These are phyloP conservation scores for Emergomyces orientalis DNA, from an alignment of 2,329 filamentous ascomycete genomes.

Conservation along the genomic window DNA sequence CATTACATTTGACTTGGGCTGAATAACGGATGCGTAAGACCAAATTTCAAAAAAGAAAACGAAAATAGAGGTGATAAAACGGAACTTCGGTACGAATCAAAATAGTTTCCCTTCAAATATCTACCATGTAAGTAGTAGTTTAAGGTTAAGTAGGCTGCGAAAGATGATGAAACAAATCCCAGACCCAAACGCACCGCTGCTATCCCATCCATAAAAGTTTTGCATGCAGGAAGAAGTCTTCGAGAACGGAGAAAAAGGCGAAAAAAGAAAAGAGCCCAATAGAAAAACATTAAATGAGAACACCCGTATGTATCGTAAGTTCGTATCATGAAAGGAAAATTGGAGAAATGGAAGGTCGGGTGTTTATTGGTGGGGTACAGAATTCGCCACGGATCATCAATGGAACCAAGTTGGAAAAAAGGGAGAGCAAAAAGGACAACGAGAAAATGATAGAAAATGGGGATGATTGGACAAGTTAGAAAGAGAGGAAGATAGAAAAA, in stretches of 20 bases:
- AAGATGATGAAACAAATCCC: too few relatives aligned
- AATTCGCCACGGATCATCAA: not conserved
- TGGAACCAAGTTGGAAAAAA: not conserved
- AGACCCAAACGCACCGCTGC: not conserved
- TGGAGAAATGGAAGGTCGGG: not conserved
- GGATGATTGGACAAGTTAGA: not conserved
- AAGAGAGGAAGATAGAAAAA: not conserved
- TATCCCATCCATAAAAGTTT: not conserved
- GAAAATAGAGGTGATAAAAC: not conserved
- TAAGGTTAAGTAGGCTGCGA: too few relatives aligned
- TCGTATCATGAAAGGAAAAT: not conserved
- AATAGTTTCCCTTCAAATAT: too few relatives aligned
- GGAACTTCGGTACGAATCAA: too few relatives aligned
- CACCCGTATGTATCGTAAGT: not conserved
- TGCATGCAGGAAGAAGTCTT: not conserved
- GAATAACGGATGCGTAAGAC: too few relatives aligned
- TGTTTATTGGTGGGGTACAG: too few relatives aligned
- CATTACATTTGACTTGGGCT: too few relatives aligned
- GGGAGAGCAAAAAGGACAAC: not conserved
- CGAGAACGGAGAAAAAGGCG: not conserved
- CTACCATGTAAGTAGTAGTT: too few relatives aligned
- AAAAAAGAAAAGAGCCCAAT: not conserved
- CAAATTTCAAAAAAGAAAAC: too few relatives aligned
- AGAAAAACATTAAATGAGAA: not conserved
- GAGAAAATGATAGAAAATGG: not conserved